phyloP scores from a whole-genome alignment of 2,329 filamentous ascomycete genomes.

The Aspergillus niger region DNA sequence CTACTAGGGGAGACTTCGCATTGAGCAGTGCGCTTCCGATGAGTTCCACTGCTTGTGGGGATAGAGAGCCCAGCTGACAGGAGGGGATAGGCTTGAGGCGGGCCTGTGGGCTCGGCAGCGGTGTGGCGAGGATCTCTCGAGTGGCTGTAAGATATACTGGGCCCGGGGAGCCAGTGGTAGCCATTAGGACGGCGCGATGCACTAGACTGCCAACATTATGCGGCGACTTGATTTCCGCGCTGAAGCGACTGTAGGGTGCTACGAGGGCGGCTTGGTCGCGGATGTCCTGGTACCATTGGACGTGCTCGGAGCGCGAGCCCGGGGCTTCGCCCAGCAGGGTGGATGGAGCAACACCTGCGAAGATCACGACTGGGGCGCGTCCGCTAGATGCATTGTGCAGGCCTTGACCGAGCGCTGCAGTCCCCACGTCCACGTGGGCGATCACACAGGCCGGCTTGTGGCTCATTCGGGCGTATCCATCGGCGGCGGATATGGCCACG shows the following conservation, averaged over 20 bases:
- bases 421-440: conserved; percentile 17
- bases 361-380: conserved; percentile 13
- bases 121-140: conserved; percentile 69
- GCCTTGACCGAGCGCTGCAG: conserved; percentile 13
- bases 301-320: conserved; percentile 13
- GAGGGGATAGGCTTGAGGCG: conserved; percentile 10
- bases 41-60: conserved; percentile 32
- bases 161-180: conserved; percentile 71
- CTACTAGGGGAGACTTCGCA: conserved; percentile 50
- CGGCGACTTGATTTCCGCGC: conserved; percentile 77
- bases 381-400: conserved; percentile 18
- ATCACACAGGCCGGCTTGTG: conserved; percentile 15
- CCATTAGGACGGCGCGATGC: conserved; percentile 77
- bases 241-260: conserved; percentile 79
- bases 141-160: conserved; percentile 78
- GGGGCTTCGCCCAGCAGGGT: conserved; percentile 10
- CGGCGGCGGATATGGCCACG: conserved; percentile 14
- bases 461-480: conserved; percentile 15
- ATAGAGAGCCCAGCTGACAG: conserved; percentile 5
- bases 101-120: conserved; percentile 14
- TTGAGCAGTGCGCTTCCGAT: conserved; percentile 44
- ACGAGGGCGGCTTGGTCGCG: conserved; percentile 77
- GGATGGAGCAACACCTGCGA: conserved; percentile 15
- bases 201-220: conserved; percentile 85
- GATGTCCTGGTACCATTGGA: conserved; percentile 81